Conservation (phyloP, 2,329 filamentous ascomycete species). For the Neurospora sp. region DNA sequence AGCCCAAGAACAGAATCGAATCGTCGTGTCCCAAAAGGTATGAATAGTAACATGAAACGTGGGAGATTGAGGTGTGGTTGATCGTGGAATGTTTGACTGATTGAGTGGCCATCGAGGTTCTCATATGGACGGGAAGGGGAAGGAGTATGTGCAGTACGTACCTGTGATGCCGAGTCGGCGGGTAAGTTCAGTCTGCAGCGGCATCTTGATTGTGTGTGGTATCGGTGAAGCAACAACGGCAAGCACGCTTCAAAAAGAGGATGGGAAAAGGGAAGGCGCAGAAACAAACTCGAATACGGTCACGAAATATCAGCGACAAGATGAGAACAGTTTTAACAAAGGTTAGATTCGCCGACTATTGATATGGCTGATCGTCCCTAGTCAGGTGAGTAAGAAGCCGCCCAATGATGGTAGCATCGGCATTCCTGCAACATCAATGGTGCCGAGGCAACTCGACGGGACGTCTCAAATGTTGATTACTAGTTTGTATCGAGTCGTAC, state of each 20-base stretch:
- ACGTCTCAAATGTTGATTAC: background rate
- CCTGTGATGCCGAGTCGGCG: conserved; percentile 44
- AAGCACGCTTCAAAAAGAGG: conserved; percentile 4
- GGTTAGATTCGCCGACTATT: background rate
- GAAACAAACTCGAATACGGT: conserved; percentile 2
- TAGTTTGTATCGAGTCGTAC: background rate
- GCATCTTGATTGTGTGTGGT: conserved; percentile 31
- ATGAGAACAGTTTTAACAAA: conserved; percentile 7
- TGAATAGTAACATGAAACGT: background rate
- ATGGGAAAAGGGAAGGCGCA: conserved; percentile 1
- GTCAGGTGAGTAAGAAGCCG: background rate
- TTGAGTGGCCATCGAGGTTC: background rate
- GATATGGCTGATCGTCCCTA: background rate
- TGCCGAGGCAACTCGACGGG: background rate
- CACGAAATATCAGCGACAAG: background rate
- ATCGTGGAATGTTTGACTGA: background rate
- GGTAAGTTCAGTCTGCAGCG: conserved; percentile 48
- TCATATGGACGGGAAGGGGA: background rate
- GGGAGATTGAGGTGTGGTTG: background rate
- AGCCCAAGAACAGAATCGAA: conserved; percentile 10
- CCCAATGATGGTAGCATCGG: background rate
- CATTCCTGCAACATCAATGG: background rate
- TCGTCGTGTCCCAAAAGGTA: background rate
- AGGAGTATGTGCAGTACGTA: conserved; percentile 9
- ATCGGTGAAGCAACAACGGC: background rate